phyloP scores from a whole-genome alignment of 768 basidiomycete genomes.

The Suillus discolor region DNA sequence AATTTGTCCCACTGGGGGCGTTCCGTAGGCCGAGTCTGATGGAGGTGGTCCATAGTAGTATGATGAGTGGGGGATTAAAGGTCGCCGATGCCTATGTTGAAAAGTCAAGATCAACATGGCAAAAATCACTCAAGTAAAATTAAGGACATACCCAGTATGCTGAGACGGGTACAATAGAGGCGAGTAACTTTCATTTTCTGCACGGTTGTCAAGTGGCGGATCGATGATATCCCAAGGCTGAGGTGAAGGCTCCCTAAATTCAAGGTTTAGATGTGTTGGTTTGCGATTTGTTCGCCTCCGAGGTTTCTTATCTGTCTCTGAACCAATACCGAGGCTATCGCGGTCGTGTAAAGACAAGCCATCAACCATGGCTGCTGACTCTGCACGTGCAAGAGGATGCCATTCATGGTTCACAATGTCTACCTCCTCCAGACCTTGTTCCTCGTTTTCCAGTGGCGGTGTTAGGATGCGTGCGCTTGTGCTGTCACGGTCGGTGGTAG shows the following conservation, averaged over 20 bases:
- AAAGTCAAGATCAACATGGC: constrained; percentile 24
- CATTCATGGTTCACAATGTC: constrained; percentile 26
- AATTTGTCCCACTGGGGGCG: constrained; percentile 79
- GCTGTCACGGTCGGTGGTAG: constrained; percentile 22
- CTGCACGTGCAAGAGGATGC: constrained; percentile 24
- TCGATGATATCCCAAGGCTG: constrained; percentile 68
- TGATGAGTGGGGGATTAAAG: constrained; percentile 72
- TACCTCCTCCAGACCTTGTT: constrained; percentile 19
- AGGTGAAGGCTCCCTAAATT: constrained; percentile 54
- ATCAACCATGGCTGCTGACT: constrained; percentile 17
- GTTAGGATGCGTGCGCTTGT: constrained; percentile 4
- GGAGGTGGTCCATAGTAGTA: constrained; percentile 86
- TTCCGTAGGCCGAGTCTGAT: constrained; percentile 78
- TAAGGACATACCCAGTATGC: constrained; percentile 44
- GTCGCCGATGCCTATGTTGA: constrained; percentile 36
- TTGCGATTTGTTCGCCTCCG: constrained; percentile 33
- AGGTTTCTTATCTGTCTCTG: constrained; percentile 30
- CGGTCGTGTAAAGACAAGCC: constrained; percentile 13
- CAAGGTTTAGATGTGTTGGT: constrained; percentile 49
- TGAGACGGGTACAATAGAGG: constrained; percentile 46
- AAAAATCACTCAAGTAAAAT: constrained; percentile 5
- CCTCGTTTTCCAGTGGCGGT: constrained; percentile 8
- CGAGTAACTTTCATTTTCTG: constrained; percentile 42
- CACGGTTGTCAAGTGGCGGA: constrained; percentile 43
- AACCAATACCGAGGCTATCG: constrained; percentile 15